Evolutionary conservation across 2,329 filamentous ascomycete species (phyloP), one percentile per base, ranked within the genome.

Genomic region (Colletotrichum caudatum): DNA sequence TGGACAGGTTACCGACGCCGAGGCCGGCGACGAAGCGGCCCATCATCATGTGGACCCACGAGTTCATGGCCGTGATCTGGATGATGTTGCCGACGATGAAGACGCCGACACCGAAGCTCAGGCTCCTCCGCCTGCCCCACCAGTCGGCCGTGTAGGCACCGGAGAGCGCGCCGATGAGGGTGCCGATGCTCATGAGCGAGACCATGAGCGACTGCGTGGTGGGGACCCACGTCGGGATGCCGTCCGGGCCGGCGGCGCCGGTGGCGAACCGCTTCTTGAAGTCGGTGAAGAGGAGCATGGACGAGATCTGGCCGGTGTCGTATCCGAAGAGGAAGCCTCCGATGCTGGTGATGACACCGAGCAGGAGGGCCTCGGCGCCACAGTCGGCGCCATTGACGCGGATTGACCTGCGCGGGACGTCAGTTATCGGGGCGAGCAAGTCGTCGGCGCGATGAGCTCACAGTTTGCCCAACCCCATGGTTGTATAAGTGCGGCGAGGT

Each of bases 11-110:
- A 54, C 92, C 92, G 37, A 93, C 87, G 56, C 91, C 91, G 3
- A 93, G 83, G 76, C 91, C 91, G 46, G 90, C 89, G 37, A 91
- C 83, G 81, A 90, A 90, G 72, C 91, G 85, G 41, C 91, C 92
- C 74, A 91, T 84, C 79, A 88, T 89, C 74, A 92, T 82, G 77
- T 92, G 91, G 74, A 91, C 86, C 91, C 91, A 93, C 51, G 81
- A 83, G 29, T 82, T 75, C 64, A 81, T 81, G 5, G 89, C 87
- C 0, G 90, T 85, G 75, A 93, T 89, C 78, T 93, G 91, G 50
- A 93, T 85, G 68, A 91, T 83, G 75, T 91, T 90, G 74, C 91
- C 91, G 68, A 92, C 78, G 74, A 87, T 86, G 81, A 91, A 92
- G 68, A 92, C 78, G 48, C 86, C 76, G 46, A 87, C 85, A 78